phyloP scores from a whole-genome alignment of 257 asterid species.

The Jacaranda mimosifolia region DNA sequence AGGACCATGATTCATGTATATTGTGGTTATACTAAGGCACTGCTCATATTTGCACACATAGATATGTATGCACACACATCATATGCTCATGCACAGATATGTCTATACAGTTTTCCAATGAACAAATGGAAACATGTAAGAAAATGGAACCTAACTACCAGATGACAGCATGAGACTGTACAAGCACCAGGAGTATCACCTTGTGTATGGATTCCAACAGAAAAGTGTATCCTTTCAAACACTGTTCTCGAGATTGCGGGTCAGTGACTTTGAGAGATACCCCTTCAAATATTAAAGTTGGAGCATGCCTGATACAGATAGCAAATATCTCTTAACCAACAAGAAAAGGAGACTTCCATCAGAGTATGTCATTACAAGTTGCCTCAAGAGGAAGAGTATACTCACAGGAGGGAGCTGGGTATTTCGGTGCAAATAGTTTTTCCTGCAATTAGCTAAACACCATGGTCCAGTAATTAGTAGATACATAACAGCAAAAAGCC shows the following conservation, averaged over 20 bases:
- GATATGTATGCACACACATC: not conserved
- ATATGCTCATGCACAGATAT: not conserved
- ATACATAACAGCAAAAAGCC: slow-evolving; percentile 21
- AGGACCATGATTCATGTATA: not conserved
- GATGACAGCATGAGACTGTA: slow-evolving; percentile 28
- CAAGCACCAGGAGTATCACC: slow-evolving; percentile 50
- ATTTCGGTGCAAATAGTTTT: slow-evolving; percentile 74
- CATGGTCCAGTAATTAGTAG: slow-evolving; percentile 45
- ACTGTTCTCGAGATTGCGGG: slow-evolving; percentile 79
- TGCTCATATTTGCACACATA: not conserved
- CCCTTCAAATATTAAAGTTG: slow-evolving; percentile 71
- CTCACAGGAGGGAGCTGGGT: slow-evolving; percentile 77
- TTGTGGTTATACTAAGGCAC: slow-evolving; percentile 18
- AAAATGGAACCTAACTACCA: slow-evolving; percentile 26
- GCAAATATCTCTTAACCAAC: slow-evolving; percentile 32
- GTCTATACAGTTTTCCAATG: not conserved
- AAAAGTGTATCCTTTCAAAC: slow-evolving; percentile 78
- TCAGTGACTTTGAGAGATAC: slow-evolving; percentile 63
- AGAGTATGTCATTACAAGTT: slow-evolving; percentile 21
- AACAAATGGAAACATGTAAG: not conserved
- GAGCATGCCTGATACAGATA: slow-evolving; percentile 68
- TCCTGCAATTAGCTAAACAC: slow-evolving; percentile 73
- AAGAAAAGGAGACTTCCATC: slow-evolving; percentile 21
- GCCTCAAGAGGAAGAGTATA: slow-evolving; percentile 35
- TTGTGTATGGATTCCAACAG: slow-evolving; percentile 66